Percentiles rank a stretch among this genome's conserved stretches.
Conservation (phyloP, 768 basidiomycete genomes). For the Infundibulicybe gibba region DNA sequence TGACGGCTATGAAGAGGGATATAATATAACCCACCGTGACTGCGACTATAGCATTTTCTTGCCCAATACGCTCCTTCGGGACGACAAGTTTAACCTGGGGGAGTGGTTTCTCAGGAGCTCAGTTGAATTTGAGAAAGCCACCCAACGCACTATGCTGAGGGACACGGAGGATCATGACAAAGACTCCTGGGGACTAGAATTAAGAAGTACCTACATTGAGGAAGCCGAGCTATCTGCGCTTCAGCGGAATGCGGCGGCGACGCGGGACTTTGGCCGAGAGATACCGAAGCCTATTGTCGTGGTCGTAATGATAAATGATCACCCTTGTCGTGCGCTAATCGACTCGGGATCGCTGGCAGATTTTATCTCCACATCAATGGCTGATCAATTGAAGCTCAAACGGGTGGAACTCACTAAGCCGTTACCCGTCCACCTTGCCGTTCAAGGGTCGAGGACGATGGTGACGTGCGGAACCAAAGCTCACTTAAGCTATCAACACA, state of each 20-base stretch:
- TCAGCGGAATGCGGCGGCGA: background rate
- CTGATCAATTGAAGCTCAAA: constrained; percentile 20
- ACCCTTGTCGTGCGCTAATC: background rate
- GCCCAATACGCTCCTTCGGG: too few species aligned
- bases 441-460: background rate
- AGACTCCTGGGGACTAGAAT: too few species aligned
- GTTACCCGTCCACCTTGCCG: background rate
- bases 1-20: too few species aligned
- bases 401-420: background rate
- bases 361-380: constrained; percentile 25
- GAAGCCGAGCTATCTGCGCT: background rate
- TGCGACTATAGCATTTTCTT: too few species aligned
- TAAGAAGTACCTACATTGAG: too few species aligned
- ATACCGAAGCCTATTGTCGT: background rate
- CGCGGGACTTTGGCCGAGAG: background rate
- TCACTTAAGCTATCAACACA: background rate
- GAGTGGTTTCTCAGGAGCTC: too few species aligned
- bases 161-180: too few species aligned
- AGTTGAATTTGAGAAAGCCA: too few species aligned
- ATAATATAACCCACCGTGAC: too few species aligned
- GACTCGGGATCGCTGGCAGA: constrained; percentile 13
- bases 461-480: background rate
- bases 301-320: background rate
- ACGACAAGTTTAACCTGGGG: too few species aligned
- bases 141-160: too few species aligned